These are phyloP conservation scores for Monilinia vaccinii-corymbosi DNA, from an alignment of 2,329 filamentous ascomycete genomes.

Conservation along the genomic window DNA sequence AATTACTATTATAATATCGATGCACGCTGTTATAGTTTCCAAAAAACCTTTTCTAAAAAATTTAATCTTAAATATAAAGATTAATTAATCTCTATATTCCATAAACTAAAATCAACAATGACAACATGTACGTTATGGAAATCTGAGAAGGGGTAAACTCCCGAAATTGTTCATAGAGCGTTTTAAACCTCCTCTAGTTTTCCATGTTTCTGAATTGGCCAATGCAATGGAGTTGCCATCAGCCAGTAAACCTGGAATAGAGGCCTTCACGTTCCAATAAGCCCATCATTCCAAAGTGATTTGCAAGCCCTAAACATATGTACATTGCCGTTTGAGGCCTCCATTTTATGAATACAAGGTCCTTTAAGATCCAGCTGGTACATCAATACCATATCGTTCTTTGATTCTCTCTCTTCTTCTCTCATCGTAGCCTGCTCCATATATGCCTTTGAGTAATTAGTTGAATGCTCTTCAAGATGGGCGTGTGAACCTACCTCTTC, in stretches of 20 bases:
- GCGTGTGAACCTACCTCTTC: conserved; percentile 47
- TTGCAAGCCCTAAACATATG: conserved; percentile 5
- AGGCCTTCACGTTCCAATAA: neutral
- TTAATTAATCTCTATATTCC: too few relatives aligned
- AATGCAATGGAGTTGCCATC: neutral
- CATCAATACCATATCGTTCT: conserved; percentile 61
- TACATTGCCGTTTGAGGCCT: conserved; percentile 8
- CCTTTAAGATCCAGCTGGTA: conserved; percentile 32
- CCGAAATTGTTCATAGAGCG: neutral
- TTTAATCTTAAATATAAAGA: too few relatives aligned
- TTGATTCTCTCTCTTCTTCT: conserved; percentile 57
- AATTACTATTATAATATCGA: too few relatives aligned
- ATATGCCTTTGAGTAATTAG: conserved; percentile 44
- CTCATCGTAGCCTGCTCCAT: conserved; percentile 58
- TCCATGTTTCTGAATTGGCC: neutral
- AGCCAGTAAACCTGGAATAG: neutral
- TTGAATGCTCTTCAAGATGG: neutral
- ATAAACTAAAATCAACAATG: too few relatives aligned
- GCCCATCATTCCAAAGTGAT: neutral
- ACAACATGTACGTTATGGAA: neutral
- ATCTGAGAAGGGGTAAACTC: neutral
- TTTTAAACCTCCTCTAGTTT: neutral
- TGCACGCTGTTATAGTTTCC: too few relatives aligned
- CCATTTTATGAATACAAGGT: conserved; percentile 8
- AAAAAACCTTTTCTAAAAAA: too few relatives aligned